phyloP scores from a whole-genome alignment of 2,329 filamentous ascomycete species.

The Beauveria asiatica region DNA sequence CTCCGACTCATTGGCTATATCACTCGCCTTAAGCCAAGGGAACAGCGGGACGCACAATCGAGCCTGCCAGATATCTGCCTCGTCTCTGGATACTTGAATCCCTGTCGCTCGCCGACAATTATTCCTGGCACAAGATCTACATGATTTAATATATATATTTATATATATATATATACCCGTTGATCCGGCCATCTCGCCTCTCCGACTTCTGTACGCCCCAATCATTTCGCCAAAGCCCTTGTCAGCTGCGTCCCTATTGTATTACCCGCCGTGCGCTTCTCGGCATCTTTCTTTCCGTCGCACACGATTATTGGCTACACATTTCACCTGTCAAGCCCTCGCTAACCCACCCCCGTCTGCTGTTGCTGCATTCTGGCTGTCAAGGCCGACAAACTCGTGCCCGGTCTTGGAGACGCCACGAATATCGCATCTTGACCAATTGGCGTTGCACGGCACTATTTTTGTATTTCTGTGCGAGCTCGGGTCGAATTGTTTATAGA shows the following conservation, averaged over 20 bases:
- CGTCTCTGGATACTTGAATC: neutral
- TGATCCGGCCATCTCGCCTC: neutral
- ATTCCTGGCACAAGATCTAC: neutral
- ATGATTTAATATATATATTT: neutral
- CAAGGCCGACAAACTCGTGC: neutral
- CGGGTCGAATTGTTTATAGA: neutral
- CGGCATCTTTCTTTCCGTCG: constrained; percentile 2
- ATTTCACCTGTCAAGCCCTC: neutral
- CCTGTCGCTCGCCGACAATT: neutral
- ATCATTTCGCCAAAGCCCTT: constrained; percentile 10
- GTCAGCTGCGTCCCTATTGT: constrained; percentile 2
- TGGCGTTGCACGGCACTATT: neutral
- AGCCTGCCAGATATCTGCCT: neutral
- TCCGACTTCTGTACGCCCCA: constrained; percentile 2
- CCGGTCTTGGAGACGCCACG: neutral
- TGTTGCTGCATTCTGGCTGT: neutral
- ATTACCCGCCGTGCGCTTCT: neutral
- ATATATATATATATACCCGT: neutral
- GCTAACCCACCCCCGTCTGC: neutral
- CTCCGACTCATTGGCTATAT: neutral
- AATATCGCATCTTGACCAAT: neutral
- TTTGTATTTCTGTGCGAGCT: neutral
- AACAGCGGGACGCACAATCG: neutral
- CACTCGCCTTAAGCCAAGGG: neutral
- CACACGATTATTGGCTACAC: neutral